Base-by-base conservation (phyloP, 805 yeast genomes). In the Lachancea sp. region DNA sequence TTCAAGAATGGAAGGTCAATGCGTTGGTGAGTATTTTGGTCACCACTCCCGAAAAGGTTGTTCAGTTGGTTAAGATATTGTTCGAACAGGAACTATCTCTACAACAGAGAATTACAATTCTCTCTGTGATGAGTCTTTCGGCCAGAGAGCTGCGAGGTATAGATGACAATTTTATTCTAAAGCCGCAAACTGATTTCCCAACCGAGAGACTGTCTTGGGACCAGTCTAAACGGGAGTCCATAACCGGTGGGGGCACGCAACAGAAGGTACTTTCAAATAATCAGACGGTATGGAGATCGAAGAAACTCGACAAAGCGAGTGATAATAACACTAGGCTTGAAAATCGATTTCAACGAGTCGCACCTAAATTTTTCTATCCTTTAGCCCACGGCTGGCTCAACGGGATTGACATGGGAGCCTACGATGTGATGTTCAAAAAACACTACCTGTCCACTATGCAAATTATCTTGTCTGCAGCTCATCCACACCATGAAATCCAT, bases 51-150 rank as follows among this genome's bases (percentile, higher is more conserved):
- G 57, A 66, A 1, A 69, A 72, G 22, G 58, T 81, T 0, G 51
- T 63, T 0, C 55, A 60, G 9, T 53, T 65, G 6, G 54, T 76
- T 34, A 58, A 68, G 22, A 60, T 81, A 15, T 66, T 89, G 15
- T 67, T 78, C 30, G 70, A 74, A 0, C 89, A 90, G 0, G 99
- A 91, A 56, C 78, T 83, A 49, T 87, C 95, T 0, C 60, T 93
- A 16, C 93, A 85, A 49, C 90, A 82, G 48, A 65, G 98, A 39
- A 70, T 90, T 65, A 66, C 77, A 25, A 69, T 90, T 8, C 62
- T 93, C 16, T 77, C 90, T 3, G 67, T 85, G 0, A 58, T 87
- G 11, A 82, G 90, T 0, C 65, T 89, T 19, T 77, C 85, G 2
- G 87, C 89, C 0, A 65, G 95, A 48, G 88, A 85, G 50, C 68